These are phyloP conservation scores for Neofusicoccum laricinum DNA, from an alignment of 2,329 filamentous ascomycete genomes.

Conservation along the genomic window DNA sequence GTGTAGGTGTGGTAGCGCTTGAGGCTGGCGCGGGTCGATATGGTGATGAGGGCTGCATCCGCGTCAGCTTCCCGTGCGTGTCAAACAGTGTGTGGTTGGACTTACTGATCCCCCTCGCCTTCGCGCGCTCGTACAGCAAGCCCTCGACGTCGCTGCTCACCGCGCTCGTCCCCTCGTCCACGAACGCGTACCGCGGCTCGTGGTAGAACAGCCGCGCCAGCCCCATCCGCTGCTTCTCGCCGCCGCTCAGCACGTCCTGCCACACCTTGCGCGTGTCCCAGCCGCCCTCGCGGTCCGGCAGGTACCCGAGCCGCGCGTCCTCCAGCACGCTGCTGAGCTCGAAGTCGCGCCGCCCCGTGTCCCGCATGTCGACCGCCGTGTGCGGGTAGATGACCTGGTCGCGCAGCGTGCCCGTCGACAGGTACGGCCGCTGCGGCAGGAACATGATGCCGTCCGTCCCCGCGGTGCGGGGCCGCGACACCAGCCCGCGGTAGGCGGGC, in stretches of 20 bases:
- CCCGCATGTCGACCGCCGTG: slow-evolving; percentile 88
- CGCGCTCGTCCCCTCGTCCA: slow-evolving; percentile 93
- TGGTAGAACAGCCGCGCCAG: slow-evolving; percentile 91
- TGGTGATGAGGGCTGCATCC: slow-evolving; percentile 75
- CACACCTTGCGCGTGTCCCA: slow-evolving; percentile 97
- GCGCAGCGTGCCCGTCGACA: slow-evolving; percentile 85
- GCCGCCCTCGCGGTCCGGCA: slow-evolving; percentile 87
- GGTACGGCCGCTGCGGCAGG: slow-evolving; percentile 87
- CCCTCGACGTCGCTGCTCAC: slow-evolving; percentile 95
- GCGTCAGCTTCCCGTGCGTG: too few species aligned
- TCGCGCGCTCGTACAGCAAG: slow-evolving; percentile 85
- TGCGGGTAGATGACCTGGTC: slow-evolving; percentile 99
- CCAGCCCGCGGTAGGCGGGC: slow-evolving; percentile 91
- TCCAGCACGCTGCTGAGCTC: slow-evolving; percentile 78
- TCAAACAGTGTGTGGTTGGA: too few species aligned
- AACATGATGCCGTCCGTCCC: slow-evolving; percentile 98
- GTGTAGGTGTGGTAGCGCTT: slow-evolving; percentile 96
- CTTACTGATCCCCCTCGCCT: slow-evolving; percentile 92
- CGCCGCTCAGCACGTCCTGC: slow-evolving; percentile 96
- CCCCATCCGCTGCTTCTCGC: slow-evolving; percentile 94
- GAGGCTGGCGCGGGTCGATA: slow-evolving; percentile 88
- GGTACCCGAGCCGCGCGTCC: slow-evolving; percentile 80
- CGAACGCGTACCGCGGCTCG: slow-evolving; percentile 88
- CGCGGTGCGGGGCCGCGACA: slow-evolving; percentile 76
- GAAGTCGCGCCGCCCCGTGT: slow-evolving; percentile 71